A percentile compares a stretch with the other conserved stretches of the same genome.
phyloP scores from a whole-genome alignment of 192 early-diverging fungal species.

The Coemansia sp. region DNA sequence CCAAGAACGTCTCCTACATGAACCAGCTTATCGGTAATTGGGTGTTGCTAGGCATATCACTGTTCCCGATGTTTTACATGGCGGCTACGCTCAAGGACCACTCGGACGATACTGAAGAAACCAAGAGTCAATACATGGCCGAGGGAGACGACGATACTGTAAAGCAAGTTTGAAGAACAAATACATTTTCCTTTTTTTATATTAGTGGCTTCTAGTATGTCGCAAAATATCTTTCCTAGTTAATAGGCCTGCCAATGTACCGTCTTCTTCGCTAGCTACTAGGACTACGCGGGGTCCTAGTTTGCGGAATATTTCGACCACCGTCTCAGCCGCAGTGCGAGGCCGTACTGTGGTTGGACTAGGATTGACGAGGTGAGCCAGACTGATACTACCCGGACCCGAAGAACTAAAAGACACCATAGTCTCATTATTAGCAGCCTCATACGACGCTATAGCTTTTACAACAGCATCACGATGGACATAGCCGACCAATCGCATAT shows the following conservation, averaged over 20 bases:
- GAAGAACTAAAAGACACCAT: not conserved
- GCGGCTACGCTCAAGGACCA: conserved; percentile 56
- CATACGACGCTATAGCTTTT: conserved; percentile 5
- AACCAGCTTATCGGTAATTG: conserved; percentile 62
- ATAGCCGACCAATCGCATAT: conserved; percentile 70
- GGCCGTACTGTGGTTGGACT: conserved; percentile 77
- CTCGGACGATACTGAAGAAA: conserved; percentile 21
- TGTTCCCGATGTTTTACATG: conserved; percentile 58
- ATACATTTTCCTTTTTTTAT: not conserved
- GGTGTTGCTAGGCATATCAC: conserved; percentile 57
- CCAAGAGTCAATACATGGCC: not conserved
- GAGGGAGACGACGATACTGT: not conserved
- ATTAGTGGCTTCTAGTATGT: conserved; percentile 13
- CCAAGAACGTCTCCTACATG: conserved; percentile 56
- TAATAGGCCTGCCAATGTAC: conserved; percentile 66
- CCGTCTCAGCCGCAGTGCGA: conserved; percentile 69
- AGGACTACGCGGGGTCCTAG: conserved; percentile 75
- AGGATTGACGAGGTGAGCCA: conserved; percentile 41
- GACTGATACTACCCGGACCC: conserved; percentile 1
- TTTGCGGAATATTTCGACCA: conserved; percentile 83
- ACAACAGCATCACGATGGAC: conserved; percentile 59
- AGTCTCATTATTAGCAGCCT: not conserved
- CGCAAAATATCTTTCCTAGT: conserved; percentile 77
- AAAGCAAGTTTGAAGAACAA: not conserved
- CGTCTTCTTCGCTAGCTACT: conserved; percentile 65